A percentile compares a stretch with the other conserved stretches of the same genome.
These are phyloP conservation scores for Begonia peltatifolia DNA, from an alignment of 306 rosid species.

Conservation along the genomic window DNA sequence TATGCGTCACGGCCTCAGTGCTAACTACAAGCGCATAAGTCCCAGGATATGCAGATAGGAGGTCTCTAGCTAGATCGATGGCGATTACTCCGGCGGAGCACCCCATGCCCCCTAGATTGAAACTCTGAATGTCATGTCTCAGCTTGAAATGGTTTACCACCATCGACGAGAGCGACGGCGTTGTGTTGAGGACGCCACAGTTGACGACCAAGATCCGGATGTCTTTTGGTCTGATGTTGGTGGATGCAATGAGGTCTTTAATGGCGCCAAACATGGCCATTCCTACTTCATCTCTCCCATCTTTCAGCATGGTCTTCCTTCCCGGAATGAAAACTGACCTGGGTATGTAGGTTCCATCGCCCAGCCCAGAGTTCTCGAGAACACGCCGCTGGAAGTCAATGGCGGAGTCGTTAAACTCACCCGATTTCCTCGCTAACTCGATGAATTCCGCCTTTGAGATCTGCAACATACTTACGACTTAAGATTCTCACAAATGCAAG, in stretches of 20 bases:
- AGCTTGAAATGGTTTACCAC: constrained; percentile 49
- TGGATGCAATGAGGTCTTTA: constrained; percentile 27
- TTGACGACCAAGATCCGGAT: constrained; percentile 38
- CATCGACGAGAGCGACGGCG: constrained; percentile 52
- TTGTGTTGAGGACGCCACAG: constrained; percentile 41
- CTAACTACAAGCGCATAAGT: constrained; percentile 52
- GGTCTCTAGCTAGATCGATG: constrained; percentile 53
- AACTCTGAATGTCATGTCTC: constrained; percentile 42
- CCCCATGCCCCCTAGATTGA: constrained; percentile 63
- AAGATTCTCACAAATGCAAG: background rate
- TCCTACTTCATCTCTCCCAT: constrained; percentile 41
- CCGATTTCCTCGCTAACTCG: constrained; percentile 38
- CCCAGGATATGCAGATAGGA: constrained; percentile 35
- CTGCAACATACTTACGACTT: constrained; percentile 12
- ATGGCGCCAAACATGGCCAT: constrained; percentile 45
- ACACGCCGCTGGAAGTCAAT: constrained; percentile 32
- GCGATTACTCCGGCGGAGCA: constrained; percentile 66
- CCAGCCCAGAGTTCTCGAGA: constrained; percentile 46
- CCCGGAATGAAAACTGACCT: constrained; percentile 25
- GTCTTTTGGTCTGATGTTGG: constrained; percentile 26
- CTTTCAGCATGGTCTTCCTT: constrained; percentile 18
- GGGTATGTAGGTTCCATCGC: constrained; percentile 42
- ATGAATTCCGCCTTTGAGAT: constrained; percentile 42
- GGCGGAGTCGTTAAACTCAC: constrained; percentile 35
- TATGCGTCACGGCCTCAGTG: constrained; percentile 37